These are phyloP conservation scores for Excoecaria agallocha DNA, from an alignment of 345 rosid genomes.

Conservation along the genomic window DNA sequence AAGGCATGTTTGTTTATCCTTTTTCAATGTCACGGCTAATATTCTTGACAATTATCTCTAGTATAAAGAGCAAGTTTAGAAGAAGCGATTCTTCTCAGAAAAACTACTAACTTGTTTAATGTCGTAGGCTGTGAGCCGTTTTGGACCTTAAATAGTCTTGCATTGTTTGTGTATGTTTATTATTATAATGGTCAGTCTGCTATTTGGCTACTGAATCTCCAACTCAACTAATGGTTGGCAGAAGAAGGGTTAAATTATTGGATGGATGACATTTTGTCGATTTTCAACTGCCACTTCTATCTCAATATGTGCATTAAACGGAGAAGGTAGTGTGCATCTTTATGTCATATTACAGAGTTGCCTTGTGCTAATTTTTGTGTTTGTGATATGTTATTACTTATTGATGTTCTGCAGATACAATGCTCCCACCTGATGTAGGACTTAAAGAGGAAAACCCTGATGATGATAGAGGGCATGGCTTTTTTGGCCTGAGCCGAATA, in stretches of 20 bases:
- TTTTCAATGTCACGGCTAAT: not conserved
- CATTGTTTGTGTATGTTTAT: not conserved
- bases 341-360: not conserved
- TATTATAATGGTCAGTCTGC: not conserved
- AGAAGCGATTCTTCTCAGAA: not conserved
- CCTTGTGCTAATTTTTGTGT: not conserved
- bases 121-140: not conserved
- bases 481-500: slow-evolving; percentile 48
- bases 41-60: not conserved
- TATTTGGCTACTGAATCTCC: not conserved
- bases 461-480: slow-evolving; percentile 83
- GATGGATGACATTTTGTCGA: too few relatives aligned
- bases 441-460: slow-evolving; percentile 62
- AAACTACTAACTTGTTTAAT: not conserved
- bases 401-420: slow-evolving; percentile 50
- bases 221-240: not conserved
- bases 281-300: not conserved
- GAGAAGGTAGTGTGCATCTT: not conserved
- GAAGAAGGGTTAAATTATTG: not conserved
- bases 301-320: not conserved
- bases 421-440: slow-evolving; percentile 79
- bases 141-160: not conserved
- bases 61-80: not conserved
- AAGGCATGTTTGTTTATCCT: not conserved
- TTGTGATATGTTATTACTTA: slow-evolving; percentile 2